phyloP scores from a whole-genome alignment of 495 filamentous ascomycete genomes.

The Hypoxylon lenormandii region DNA sequence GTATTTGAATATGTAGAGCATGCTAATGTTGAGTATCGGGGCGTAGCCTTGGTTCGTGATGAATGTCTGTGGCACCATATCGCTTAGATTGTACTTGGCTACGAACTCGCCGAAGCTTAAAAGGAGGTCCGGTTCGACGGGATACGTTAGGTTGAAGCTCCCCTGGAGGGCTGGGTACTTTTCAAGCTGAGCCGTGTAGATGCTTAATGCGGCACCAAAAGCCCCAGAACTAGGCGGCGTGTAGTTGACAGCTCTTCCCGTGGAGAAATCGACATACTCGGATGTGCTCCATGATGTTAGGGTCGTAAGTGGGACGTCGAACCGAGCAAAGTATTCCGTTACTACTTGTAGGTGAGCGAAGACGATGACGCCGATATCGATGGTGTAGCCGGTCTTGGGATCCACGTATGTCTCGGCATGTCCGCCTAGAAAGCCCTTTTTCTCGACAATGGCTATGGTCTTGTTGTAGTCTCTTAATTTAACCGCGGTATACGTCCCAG shows the following conservation, averaged over 20 bases:
- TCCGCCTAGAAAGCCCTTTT: constrained; percentile 58
- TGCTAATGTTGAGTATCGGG: constrained; percentile 42
- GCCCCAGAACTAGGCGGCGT: constrained; percentile 10
- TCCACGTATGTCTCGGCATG: constrained; percentile 59
- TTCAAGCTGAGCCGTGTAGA: constrained; percentile 50
- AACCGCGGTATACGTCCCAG: constrained; percentile 62
- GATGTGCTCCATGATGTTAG: neutral
- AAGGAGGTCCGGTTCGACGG: constrained; percentile 50
- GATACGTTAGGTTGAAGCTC: constrained; percentile 49
- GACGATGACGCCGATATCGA: constrained; percentile 4
- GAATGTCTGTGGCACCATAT: constrained; percentile 16
- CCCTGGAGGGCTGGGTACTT: constrained; percentile 54
- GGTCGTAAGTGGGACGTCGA: constrained; percentile 49
- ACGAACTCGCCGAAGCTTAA: constrained; percentile 52
- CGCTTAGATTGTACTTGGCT: constrained; percentile 50
- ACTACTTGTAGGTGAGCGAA: constrained; percentile 42
- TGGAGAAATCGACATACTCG: constrained; percentile 28
- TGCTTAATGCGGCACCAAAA: constrained; percentile 18
- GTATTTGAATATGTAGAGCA: constrained; percentile 50
- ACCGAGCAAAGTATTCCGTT: constrained; percentile 58
- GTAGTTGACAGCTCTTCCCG: constrained; percentile 11
- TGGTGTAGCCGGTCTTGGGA: constrained; percentile 2
- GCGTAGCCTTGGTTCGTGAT: constrained; percentile 36
- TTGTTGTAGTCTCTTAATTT: constrained; percentile 56
- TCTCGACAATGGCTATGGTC: constrained; percentile 61